Evolutionary conservation across 441 rosid species (phyloP).

Genomic region (Pelargonium myrrhifolium): DNA sequence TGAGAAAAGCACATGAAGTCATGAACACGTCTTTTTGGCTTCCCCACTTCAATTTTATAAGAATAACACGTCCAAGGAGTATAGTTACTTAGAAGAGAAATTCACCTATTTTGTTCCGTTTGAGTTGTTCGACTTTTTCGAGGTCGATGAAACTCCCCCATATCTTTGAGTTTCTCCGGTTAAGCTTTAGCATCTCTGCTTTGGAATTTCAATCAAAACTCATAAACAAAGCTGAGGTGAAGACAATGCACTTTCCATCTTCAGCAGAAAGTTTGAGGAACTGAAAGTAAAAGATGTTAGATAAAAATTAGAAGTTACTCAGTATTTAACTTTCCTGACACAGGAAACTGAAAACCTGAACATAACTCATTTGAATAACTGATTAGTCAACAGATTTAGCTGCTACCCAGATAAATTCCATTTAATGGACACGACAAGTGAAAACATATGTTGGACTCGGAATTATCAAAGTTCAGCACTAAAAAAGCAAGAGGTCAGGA

Average conservation of each 20-base stretch:
- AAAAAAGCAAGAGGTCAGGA: neutral
- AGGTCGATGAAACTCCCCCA: neutral
- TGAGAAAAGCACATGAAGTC: neutral
- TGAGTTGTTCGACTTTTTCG: neutral
- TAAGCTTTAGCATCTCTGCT: neutral
- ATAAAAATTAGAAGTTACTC: neutral
- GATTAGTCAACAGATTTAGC: neutral
- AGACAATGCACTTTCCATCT: neutral
- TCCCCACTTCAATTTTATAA: neutral
- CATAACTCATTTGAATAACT: neutral
- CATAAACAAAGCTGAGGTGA: neutral
- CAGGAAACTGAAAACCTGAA: neutral
- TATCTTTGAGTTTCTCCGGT: neutral
- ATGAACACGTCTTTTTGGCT: neutral
- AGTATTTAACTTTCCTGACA: neutral
- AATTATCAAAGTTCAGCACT: conserved; percentile 3
- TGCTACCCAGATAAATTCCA: neutral
- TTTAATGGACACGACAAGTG: neutral
- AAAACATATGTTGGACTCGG: neutral
- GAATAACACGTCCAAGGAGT: neutral
- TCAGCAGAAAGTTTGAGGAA: neutral
- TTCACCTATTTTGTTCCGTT: neutral
- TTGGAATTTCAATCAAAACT: neutral
- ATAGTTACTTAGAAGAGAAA: neutral
- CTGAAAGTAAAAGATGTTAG: neutral